Evolutionary conservation across 2,329 filamentous ascomycete species (phyloP), one percentile per base, ranked within the genome.

Genomic region (Ophiostoma piceae): DNA sequence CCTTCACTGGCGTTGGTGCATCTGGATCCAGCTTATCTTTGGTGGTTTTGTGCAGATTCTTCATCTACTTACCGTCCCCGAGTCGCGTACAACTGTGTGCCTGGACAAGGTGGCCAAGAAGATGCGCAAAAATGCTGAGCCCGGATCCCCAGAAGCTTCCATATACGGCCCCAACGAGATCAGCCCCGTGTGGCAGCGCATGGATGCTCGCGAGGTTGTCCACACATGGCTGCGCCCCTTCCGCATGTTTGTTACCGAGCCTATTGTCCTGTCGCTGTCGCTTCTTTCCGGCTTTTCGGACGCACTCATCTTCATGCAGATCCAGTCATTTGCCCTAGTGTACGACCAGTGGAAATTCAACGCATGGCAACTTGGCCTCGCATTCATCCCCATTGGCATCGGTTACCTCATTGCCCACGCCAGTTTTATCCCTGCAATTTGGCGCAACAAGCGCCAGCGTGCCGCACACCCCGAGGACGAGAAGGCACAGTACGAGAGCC

Each of bases 21-120:
- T 94, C 77, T 95, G 92, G 92, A 90, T 94, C 71, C 91, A 94
- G 78, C 85, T 94, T 73, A 92, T 94, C 74, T 88, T 94, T 68
- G 91, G 92, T 22, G 89, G 80, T 9, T 83, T 86, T 43, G 86
- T 92, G 2, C 91, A 94, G 76, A 22, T 85, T 4, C 75, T 91
- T 4, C 90, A 93, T 76, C 80, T 90, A 67, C 76, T 90, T 71
- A 82, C 87, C 8, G 92, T 95, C 1, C 91, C 91, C 1, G 92
- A 95, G 78, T 95, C 92, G 0, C 84, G 92, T 68, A 85, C 87
- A 0, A 92, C 89, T 4, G 85, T 93, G 72, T 84, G 95, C 81
- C 88, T 96, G 84, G 89, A 95, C 80, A 83, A 82, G 1, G 92
- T 94, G 71, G 92, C 92, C 37, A 92, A 92, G 83, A 87, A 86